Evolutionary conservation across 2,329 filamentous ascomycete genomes (phyloP), one percentile per base, ranked within the genome.

Genomic region (Exophiala aquamarina): DNA sequence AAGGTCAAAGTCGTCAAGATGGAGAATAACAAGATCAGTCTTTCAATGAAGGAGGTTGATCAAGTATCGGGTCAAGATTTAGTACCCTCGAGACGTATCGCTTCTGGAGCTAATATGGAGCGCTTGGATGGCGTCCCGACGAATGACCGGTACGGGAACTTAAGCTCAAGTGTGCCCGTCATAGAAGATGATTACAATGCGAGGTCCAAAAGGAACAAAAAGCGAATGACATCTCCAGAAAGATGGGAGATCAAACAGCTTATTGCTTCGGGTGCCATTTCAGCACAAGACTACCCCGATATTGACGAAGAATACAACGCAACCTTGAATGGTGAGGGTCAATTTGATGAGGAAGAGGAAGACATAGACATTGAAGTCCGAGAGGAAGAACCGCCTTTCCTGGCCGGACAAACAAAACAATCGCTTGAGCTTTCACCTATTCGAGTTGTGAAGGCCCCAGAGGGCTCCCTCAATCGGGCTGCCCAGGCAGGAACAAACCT

Each of bases 11-110:
- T 98, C 18, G 76, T 86, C 61, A 95, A 87, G 63, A 84, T 95
- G 43, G 87, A 97, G 62, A 85, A 86, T 3, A 82, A 76, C 43
- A 80, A 88, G 20, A 84, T 97, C 60, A 91, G 90, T 0, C 71
- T 98, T 4, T 95, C 91, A 0, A 96, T 98, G 91, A 95, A 95
- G 63, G 92, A 96, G 52, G 91, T 96, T 13, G 92, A 98, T 59
- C 93, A 98, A 66, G 78, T 81, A 21, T 91, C 87, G 3, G 93
- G 93, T 4, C 79, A 82, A 62, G 93, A 98, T 62, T 71, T 95
- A 31, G 82, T 85, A 21, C 89, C 91, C 1, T 83, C 91, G 54
- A 79, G 80, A 49, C 78, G 86, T 37, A 81, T 97, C 61, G 84
- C 87, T 21, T 93, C 92, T 1, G 93, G 93, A 6, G 93, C 93